Base-by-base conservation (phyloP, 1,139 yeast species). In the Suhomyces maxii region DNA sequence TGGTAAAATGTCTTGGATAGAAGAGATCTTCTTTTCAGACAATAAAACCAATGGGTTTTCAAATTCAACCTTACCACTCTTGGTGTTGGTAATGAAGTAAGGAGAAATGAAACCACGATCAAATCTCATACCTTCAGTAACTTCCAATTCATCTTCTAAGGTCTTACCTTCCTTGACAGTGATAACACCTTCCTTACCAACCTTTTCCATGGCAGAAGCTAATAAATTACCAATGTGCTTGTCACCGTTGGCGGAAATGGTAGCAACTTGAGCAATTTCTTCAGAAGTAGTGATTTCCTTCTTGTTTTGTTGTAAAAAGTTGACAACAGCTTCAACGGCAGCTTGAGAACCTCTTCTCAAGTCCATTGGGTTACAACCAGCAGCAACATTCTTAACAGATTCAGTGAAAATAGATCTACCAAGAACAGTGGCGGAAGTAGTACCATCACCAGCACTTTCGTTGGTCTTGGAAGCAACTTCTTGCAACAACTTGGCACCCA, bases 321-420 rank as follows among this genome's bases (percentile, higher is more conserved):
- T 83, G 56, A 93, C 96, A 47, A 93, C 96, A 39, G 96, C 96
- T 71, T 90, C 96, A 48, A 93, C 99, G 41, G 99, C 99, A 56
- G 97, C 95, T 76, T 93, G 99, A 48, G 97, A 86, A 60, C 99
- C 99, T 71, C 97, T 86, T 82, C 99, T 89, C 68, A 93, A 82
- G 67, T 93, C 99, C 98, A 93, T 95, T 65, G 99, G 99, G 79
- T 93, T 93, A 77, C 99, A 93, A 52, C 99, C 99, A 52, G 99
- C 98, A 53, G 99, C 99, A 48, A 93, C 99, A 64, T 93, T 93
- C 80, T 93, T 93, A 54, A 93, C 98, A 26, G 96, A 85, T 74
- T 93, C 99, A 54, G 97, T 87, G 79, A 93, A 93, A 61, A 93
- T 93, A 50, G 97, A 89, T 74, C 97, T 87, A 61, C 98, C 99